Percentiles rank a stretch among this genome's conserved stretches.
Conservation (phyloP, 331 rosid species). For the Dryas integrifolia region DNA sequence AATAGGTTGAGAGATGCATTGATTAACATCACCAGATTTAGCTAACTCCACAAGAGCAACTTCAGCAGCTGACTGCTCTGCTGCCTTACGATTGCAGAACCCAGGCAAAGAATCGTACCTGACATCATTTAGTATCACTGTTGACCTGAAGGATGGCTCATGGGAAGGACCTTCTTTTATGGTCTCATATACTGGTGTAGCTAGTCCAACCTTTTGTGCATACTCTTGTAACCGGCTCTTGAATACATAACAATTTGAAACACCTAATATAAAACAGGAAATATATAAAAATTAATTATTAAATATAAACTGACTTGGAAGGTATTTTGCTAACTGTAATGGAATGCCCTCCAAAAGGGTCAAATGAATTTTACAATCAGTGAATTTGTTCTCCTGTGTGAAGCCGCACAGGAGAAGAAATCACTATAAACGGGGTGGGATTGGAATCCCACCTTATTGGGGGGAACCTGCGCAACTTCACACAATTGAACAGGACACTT, state of each 20-base stretch:
- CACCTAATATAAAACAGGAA: slow-evolving; percentile 42
- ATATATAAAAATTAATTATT: slow-evolving; percentile 10
- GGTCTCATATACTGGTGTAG: slow-evolving; percentile 87
- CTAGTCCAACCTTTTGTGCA: slow-evolving; percentile 59
- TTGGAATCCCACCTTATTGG: background rate
- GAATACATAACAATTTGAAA: slow-evolving; percentile 88
- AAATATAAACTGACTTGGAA: no score
- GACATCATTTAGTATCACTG: slow-evolving; percentile 61
- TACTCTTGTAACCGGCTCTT: slow-evolving; percentile 92
- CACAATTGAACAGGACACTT: no score
- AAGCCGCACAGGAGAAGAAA: background rate
- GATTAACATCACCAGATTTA: slow-evolving; percentile 54
- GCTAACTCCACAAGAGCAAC: slow-evolving; percentile 77
- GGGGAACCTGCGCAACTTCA: no score
- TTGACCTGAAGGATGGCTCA: slow-evolving; percentile 76
- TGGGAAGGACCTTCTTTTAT: slow-evolving; percentile 92
- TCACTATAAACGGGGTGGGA: background rate
- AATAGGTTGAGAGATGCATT: slow-evolving; percentile 62
- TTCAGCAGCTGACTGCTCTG: slow-evolving; percentile 97
- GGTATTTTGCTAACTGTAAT: no score
- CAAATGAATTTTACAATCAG: no score
- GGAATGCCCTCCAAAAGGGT: no score
- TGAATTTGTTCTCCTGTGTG: no score
- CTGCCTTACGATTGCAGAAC: slow-evolving; percentile 77
- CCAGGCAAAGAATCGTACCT: slow-evolving; percentile 75